Evolutionary conservation across 441 rosid species (phyloP).

Genomic region (Dalechampia spathulata): DNA sequence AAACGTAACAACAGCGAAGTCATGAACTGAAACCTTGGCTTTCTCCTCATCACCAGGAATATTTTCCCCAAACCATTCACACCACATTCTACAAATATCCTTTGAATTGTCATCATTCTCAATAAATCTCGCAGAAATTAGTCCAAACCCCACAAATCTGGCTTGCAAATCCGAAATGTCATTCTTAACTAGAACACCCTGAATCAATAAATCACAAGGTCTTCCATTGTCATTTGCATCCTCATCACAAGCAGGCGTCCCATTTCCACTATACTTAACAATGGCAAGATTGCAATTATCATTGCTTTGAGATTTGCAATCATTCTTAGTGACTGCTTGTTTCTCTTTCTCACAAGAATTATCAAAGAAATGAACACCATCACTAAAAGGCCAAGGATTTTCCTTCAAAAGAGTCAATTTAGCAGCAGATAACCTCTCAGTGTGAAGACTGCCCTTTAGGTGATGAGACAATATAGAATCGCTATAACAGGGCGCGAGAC

Average conservation of each 20-base stretch:
- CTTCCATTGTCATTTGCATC: constrained; percentile 15
- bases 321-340: constrained; percentile 13
- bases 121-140: constrained; percentile 50
- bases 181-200: constrained; percentile 51
- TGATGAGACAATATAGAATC: constrained; percentile 65
- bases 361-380: constrained; percentile 79
- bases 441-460: constrained; percentile 72
- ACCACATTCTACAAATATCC: constrained; percentile 66
- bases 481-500: constrained; percentile 79
- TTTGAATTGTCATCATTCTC: constrained; percentile 36
- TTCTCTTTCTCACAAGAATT: constrained; percentile 32
- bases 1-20: constrained; percentile 72
- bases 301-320: constrained; percentile 20
- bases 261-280: constrained; percentile 40
- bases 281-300: constrained; percentile 35
- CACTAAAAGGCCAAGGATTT: constrained; percentile 91
- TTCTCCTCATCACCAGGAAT: constrained; percentile 29
- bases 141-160: constrained; percentile 49
- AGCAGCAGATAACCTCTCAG: constrained; percentile 61
- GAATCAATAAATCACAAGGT: constrained; percentile 34
- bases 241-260: constrained; percentile 14
- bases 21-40: constrained; percentile 69
- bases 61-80: constrained; percentile 79
- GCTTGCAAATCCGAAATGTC: constrained; percentile 51
- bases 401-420: constrained; percentile 57